Conservation (phyloP, 1,284 basidiomycete genomes). For the Uromyces viciae-fabae region DNA sequence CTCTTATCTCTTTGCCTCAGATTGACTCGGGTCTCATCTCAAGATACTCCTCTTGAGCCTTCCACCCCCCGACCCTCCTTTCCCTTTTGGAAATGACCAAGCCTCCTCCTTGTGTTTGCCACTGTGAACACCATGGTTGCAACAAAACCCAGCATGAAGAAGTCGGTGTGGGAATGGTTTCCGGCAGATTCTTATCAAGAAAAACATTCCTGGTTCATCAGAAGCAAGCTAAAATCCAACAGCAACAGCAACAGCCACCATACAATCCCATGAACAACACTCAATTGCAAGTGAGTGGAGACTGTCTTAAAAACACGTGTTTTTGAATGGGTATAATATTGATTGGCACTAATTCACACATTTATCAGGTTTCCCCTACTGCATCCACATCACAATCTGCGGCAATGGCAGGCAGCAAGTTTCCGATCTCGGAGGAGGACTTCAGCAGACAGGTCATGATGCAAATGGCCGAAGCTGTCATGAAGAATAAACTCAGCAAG, state of each 20-base stretch:
- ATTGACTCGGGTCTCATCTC: background rate
- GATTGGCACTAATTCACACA: background rate
- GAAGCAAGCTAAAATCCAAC: background rate
- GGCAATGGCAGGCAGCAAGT: background rate
- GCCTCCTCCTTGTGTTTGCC: background rate
- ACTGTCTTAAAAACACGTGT: background rate
- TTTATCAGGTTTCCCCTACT: background rate
- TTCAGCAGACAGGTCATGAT: background rate
- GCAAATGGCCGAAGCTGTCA: background rate
- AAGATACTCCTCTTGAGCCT: background rate
- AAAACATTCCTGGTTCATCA: background rate
- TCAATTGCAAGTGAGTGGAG: background rate
- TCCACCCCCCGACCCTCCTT: background rate
- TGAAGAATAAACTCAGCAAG: slow-evolving; percentile 5
- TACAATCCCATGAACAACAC: background rate
- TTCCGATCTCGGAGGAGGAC: background rate
- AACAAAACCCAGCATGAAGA: slow-evolving; percentile 5
- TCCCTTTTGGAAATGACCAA: background rate
- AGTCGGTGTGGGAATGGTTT: background rate
- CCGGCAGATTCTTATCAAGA: background rate
- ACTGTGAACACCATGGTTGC: no score
- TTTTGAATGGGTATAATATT: background rate
- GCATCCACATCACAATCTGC: background rate
- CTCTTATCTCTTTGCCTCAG: background rate
- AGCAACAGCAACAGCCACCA: background rate